Conservation (phyloP, 2,329 filamentous ascomycete genomes). For the Exserohilum rostratum region DNA sequence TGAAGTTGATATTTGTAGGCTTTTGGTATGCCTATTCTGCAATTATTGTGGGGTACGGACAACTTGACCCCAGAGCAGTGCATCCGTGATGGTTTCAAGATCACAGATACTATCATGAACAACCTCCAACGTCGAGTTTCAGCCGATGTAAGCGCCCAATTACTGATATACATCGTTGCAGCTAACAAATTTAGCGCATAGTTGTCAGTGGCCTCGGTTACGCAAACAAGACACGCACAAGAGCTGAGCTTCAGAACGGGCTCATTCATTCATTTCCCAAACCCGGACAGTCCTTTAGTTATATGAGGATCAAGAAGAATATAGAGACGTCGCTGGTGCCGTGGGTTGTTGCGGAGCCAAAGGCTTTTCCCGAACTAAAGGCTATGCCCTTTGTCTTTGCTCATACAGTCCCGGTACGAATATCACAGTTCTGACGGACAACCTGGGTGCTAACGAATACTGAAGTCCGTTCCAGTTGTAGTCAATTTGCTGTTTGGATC, state of each 20-base stretch:
- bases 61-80: neutral
- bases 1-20: neutral
- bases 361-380: slow-evolving; percentile 9
- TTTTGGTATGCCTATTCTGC: neutral
- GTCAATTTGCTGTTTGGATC: slow-evolving; percentile 1
- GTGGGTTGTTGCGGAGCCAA: slow-evolving; percentile 15
- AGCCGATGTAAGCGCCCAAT: neutral
- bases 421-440: neutral
- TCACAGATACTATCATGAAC: slow-evolving; percentile 2
- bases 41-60: slow-evolving; percentile 1
- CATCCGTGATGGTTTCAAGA: neutral
- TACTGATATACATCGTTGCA: neutral
- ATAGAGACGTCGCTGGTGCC: slow-evolving; percentile 15
- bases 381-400: slow-evolving; percentile 17
- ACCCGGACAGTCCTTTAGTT: neutral
- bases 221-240: neutral
- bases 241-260: neutral
- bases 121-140: neutral
- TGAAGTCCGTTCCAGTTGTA: neutral
- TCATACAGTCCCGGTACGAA: slow-evolving; percentile 18
- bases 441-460: neutral
- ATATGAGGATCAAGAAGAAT: neutral
- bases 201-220: neutral
- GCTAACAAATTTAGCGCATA: neutral
- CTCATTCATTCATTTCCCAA: neutral